Base-by-base conservation (phyloP, 371 early-diverging fungal species). In the Thermomucor indicae-seudaticae region DNA sequence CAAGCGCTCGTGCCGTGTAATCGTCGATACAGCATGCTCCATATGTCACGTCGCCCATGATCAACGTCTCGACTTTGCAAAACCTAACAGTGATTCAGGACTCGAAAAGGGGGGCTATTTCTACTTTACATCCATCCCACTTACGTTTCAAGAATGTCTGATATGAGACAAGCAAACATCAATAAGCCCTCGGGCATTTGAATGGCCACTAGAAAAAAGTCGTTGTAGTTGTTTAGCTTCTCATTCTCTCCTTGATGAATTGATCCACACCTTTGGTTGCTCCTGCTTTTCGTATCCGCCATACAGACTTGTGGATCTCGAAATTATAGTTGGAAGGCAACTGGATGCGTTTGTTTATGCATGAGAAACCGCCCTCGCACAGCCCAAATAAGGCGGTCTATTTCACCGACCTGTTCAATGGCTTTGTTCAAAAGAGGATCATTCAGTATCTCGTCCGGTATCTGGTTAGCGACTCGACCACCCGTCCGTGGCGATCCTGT, bases 21-120 rank as follows among this genome's bases (percentile, higher is more conserved):
- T 99, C 99, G 70, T 99, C 99, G 25, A 99, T 82, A 70, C 99
- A 99, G 68, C 99, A 99, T 12, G 99, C 99, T 24, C 99, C 99
- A 65, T 99, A 99, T 0, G 99, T 99, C 3, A 99, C 99, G 75
- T 99, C 99, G 17, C 95, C 96, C 91, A 99, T 95, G 35, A 99
- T 89, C 19, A 97, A 75, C 6, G 93, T 93, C 53, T 94, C 97
- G 4, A 92, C 94, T 14, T 83, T 77, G 60, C 87, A 86, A 53
- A 94, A 96, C 19, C 86, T 83, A 57, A 41, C 49, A 24, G 47
- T 27, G 23, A 30, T 23, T 34, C n/a, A 11, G 17, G 41, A 12
- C 30, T 28, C 6, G 14, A 10, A 7, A 3, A 6, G n/a, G 41
- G 41, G 8, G 20, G 41, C 14, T 16, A 17, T 17, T 40, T 5